Evolutionary conservation across 2,329 filamentous ascomycete genomes (phyloP).

Genomic region (Aspergillus ochraceoroseus): DNA sequence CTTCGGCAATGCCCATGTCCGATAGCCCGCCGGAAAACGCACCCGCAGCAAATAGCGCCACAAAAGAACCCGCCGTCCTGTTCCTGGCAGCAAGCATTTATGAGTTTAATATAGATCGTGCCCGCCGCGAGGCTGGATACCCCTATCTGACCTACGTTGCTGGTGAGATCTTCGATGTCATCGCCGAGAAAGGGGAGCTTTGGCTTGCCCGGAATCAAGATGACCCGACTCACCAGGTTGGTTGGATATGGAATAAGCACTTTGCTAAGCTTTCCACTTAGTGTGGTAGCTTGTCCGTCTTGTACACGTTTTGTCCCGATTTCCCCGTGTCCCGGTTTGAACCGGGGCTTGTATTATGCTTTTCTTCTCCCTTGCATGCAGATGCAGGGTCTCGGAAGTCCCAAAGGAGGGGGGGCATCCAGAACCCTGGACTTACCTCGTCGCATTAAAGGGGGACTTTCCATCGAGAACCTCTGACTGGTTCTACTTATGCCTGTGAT

Average conservation of each 20-base stretch:
- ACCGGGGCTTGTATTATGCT: neutral
- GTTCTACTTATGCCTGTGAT: slow-evolving; percentile 5
- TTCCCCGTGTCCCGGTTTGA: slow-evolving; percentile 1
- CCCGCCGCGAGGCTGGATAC: slow-evolving; percentile 88
- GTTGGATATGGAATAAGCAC: slow-evolving; percentile 99
- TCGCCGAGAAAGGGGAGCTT: slow-evolving; percentile 92
- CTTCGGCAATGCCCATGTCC: slow-evolving; percentile 76
- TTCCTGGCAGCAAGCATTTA: slow-evolving; percentile 93
- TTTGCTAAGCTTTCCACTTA: slow-evolving; percentile 59
- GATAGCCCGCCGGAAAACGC: slow-evolving; percentile 51
- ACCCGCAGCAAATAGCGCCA: slow-evolving; percentile 42
- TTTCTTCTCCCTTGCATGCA: too few species aligned
- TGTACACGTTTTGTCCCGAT: slow-evolving; percentile 9
- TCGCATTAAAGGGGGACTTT: too few species aligned
- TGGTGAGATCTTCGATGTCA: slow-evolving; percentile 89
- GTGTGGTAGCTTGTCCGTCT: slow-evolving; percentile 4
- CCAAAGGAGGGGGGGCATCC: too few species aligned
- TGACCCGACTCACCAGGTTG: slow-evolving; percentile 69
- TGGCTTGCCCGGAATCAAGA: slow-evolving; percentile 98
- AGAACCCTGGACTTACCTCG: too few species aligned
- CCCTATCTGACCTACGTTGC: slow-evolving; percentile 93
- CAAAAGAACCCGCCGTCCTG: slow-evolving; percentile 58
- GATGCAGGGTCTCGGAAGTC: too few species aligned
- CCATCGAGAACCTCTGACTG: neutral
- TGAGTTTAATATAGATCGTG: slow-evolving; percentile 93